Evolutionary conservation across 78 protist genomes (phyloP).

Genomic region (Chrysochromulina parva): DNA sequence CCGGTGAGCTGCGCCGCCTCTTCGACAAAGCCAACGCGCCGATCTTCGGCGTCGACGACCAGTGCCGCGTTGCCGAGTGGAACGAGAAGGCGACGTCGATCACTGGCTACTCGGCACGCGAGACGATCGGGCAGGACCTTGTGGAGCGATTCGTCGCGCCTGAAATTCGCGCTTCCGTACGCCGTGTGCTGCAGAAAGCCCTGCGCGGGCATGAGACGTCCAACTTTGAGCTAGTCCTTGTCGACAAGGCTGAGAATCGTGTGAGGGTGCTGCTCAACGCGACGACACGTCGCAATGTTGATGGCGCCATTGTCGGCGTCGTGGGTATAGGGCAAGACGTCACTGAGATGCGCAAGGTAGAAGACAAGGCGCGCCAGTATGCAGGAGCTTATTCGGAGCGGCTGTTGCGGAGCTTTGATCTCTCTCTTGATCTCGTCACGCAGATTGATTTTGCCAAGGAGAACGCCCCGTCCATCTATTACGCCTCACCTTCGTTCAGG

Average conservation of each 20-base stretch:
- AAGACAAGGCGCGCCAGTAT: background rate
- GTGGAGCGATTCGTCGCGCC: background rate
- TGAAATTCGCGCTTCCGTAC: background rate
- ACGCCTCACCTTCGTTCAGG: no score
- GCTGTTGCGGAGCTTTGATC: no score
- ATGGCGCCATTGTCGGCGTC: background rate
- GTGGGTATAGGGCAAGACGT: conserved; percentile 27
- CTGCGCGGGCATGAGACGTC: background rate
- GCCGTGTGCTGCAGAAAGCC: background rate
- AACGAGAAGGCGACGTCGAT: background rate
- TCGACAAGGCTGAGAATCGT: background rate
- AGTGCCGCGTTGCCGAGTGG: background rate
- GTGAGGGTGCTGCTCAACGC: background rate
- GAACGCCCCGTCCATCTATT: no score
- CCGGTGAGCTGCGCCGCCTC: background rate
- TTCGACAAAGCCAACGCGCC: conserved; percentile 15
- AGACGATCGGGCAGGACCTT: background rate
- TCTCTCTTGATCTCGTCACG: no score
- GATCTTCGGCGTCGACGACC: conserved; percentile 18
- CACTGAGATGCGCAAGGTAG: background rate
- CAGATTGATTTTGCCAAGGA: no score
- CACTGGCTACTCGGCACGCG: background rate
- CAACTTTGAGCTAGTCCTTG: conserved; percentile 3
- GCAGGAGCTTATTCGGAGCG: no score
- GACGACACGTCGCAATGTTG: background rate